Evolutionary conservation across 2,329 filamentous ascomycete species (phyloP).

Genomic region (Zasmidium cellare): DNA sequence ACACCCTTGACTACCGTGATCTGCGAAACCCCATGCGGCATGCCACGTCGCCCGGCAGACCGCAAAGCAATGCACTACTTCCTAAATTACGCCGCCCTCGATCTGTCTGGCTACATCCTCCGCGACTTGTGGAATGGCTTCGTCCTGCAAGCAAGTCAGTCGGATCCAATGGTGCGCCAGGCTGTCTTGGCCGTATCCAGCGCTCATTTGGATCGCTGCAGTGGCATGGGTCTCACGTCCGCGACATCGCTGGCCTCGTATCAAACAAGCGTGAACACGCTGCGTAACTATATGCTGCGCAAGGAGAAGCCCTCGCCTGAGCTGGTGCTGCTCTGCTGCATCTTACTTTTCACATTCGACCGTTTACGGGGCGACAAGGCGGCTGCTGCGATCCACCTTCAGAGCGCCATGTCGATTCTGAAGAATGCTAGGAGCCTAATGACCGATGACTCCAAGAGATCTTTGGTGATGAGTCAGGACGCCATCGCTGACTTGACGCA

Average conservation of each 20-base stretch:
- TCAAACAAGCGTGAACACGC: not conserved
- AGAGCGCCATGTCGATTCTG: not conserved
- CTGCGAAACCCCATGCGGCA: not conserved
- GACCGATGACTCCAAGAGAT: too few relatives aligned
- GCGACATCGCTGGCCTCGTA: not conserved
- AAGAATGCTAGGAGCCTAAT: not conserved
- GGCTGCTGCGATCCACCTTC: not conserved
- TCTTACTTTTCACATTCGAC: slow-evolving; percentile 3
- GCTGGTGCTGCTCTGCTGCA: slow-evolving; percentile 3
- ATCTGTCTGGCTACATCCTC: not conserved
- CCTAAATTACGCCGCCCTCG: not conserved
- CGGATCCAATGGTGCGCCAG: not conserved
- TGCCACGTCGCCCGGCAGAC: not conserved
- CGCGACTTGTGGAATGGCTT: not conserved
- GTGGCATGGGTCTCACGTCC: not conserved
- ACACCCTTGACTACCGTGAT: not conserved
- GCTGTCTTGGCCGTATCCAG: not conserved
- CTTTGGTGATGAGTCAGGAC: too few relatives aligned
- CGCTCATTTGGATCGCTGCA: not conserved
- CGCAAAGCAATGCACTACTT: not conserved
- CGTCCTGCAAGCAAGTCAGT: not conserved
- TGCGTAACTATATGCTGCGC: not conserved
- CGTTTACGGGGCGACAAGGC: not conserved
- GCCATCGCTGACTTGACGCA: too few relatives aligned
- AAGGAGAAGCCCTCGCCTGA: not conserved